phyloP scores from a whole-genome alignment of 2,329 filamentous ascomycete genomes.

The Trichoderma koningii region DNA sequence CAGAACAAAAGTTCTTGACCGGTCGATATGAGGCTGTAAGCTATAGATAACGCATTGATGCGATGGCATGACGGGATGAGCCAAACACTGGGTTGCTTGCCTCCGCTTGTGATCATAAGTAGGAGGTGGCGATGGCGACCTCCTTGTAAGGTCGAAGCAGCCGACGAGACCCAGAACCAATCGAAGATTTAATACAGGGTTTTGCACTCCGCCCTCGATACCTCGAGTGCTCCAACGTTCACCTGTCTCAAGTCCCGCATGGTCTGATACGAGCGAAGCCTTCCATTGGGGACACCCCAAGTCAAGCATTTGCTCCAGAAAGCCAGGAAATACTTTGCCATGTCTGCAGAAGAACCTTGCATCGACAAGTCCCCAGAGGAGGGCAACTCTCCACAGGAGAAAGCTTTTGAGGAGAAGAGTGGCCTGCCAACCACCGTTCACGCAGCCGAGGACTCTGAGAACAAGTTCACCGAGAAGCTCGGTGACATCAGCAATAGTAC shows the following conservation, averaged over 20 bases:
- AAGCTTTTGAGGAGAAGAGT: neutral
- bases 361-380: slow-evolving; percentile 10
- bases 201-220: too few relatives aligned
- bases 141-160: neutral
- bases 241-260: neutral
- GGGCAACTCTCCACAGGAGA: neutral
- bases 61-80: neutral
- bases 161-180: neutral
- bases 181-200: neutral
- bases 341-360: neutral
- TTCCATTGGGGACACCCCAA: neutral
- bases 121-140: neutral
- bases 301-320: too few relatives aligned
- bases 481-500: slow-evolving; percentile 29
- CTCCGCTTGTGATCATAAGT: neutral
- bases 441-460: slow-evolving; percentile 15
- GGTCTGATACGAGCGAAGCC: neutral
- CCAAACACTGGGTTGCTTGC: too few relatives aligned
- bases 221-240: too few relatives aligned
- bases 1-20: slow-evolving; percentile 1
- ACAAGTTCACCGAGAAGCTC: slow-evolving; percentile 29
- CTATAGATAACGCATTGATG: neutral
- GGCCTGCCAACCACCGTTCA: neutral
- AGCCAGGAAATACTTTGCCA: neutral
- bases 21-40: neutral